A percentile compares a stretch with the other conserved stretches of the same genome.
These are phyloP conservation scores for Sabuloglossum arenarium DNA, from an alignment of 495 filamentous ascomycete genomes.

Conservation along the genomic window DNA sequence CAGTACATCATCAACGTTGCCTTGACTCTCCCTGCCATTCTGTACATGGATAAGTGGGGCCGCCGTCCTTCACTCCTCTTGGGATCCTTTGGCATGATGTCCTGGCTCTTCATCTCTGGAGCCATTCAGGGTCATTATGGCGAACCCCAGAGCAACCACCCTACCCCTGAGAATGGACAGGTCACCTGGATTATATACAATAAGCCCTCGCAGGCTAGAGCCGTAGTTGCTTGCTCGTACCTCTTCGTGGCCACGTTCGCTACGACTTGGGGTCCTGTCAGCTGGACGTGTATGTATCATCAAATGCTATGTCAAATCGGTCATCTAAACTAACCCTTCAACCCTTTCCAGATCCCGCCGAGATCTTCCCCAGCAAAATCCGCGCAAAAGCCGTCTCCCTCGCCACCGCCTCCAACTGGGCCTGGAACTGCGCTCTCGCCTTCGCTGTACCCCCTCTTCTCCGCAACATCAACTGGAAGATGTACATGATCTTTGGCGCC, in stretches of 20 bases:
- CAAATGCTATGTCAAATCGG: neutral
- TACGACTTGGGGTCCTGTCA: constrained; percentile 35
- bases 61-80: constrained; percentile 3
- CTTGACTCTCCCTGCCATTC: constrained; percentile 38
- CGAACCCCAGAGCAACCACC: constrained; percentile 4
- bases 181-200: neutral
- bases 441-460: constrained; percentile 32
- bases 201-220: constrained; percentile 15
- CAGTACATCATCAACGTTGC: constrained; percentile 62
- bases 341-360: constrained; percentile 15
- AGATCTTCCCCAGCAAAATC: constrained; percentile 45
- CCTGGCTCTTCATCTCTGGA: constrained; percentile 11
- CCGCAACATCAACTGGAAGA: constrained; percentile 34
- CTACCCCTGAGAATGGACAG: neutral
- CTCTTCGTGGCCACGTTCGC: constrained; percentile 44
- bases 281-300: constrained; percentile 14
- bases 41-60: constrained; percentile 12
- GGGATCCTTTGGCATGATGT: constrained; percentile 6
- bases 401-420: constrained; percentile 45
- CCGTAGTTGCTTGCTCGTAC: constrained; percentile 41
- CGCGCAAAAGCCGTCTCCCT: constrained; percentile 46
- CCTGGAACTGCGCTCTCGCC: constrained; percentile 23
- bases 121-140: constrained; percentile 14
- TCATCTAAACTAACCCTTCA: no score
- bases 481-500: constrained; percentile 25